phyloP scores from a whole-genome alignment of 2,329 filamentous ascomycete genomes.

The Aspergillus candidus region DNA sequence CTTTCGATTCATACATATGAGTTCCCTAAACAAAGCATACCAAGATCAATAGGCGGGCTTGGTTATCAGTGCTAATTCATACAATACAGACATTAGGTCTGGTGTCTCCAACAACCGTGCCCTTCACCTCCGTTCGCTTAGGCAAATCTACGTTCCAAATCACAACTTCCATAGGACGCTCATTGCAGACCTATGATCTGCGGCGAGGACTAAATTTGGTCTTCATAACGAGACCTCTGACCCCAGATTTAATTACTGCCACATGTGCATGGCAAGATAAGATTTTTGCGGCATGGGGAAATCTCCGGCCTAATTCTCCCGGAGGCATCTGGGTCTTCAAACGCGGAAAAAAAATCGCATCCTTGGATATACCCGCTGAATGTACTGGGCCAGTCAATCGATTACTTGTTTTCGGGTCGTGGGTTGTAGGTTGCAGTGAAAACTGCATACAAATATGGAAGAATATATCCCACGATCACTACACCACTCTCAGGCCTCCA shows the following conservation, averaged over 20 bases:
- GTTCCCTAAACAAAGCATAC: no score
- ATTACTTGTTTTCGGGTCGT: slow-evolving; percentile 78
- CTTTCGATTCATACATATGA: no score
- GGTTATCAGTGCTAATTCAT: slow-evolving; percentile 3
- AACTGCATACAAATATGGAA: slow-evolving; percentile 88
- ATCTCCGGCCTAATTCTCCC: slow-evolving; percentile 32
- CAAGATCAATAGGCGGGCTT: not conserved
- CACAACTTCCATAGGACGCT: slow-evolving; percentile 85
- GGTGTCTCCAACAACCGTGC: slow-evolving; percentile 82
- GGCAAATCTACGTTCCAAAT: slow-evolving; percentile 96
- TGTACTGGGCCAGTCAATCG: slow-evolving; percentile 66
- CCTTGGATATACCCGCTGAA: slow-evolving; percentile 61
- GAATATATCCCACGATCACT: slow-evolving; percentile 73
- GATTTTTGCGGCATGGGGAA: slow-evolving; percentile 85
- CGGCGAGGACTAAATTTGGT: slow-evolving; percentile 84
- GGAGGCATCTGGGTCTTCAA: slow-evolving; percentile 86
- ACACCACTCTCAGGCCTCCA: slow-evolving; percentile 67
- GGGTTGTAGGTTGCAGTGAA: slow-evolving; percentile 74
- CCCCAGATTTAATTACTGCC: slow-evolving; percentile 76
- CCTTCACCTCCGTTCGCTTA: slow-evolving; percentile 80
- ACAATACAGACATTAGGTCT: slow-evolving; percentile 72
- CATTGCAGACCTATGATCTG: slow-evolving; percentile 92
- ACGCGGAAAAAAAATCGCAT: slow-evolving; percentile 74
- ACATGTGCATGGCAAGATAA: slow-evolving; percentile 81
- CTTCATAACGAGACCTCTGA: slow-evolving; percentile 88